Evolutionary conservation across 306 rosid species (phyloP).

Genomic region (Gynostemma pentaphyllum): DNA sequence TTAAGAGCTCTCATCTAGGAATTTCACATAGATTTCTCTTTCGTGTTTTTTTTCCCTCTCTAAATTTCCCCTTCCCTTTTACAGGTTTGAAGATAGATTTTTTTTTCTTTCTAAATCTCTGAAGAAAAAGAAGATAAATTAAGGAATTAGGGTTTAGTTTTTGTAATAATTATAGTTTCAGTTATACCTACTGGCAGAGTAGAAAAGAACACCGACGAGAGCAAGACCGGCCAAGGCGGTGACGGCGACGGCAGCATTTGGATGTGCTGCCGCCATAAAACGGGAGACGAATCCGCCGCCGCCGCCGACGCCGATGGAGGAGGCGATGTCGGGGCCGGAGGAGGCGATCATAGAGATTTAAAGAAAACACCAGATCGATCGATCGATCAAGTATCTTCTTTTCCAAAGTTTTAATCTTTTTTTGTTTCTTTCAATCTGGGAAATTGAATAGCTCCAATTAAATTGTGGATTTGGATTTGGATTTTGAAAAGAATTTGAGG

Average conservation of each 20-base stretch:
- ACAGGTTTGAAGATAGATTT: slow-evolving; percentile 12
- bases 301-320: slow-evolving; percentile 35
- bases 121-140: no score
- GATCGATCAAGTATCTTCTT: no score
- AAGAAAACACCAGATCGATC: slow-evolving; percentile 23
- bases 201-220: slow-evolving; percentile 46
- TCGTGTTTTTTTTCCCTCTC: background rate
- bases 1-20: slow-evolving; percentile 84
- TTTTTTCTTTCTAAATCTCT: background rate
- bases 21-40: background rate
- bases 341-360: slow-evolving; percentile 49
- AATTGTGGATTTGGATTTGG: background rate
- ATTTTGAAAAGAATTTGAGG: background rate
- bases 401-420: background rate
- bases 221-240: slow-evolving; percentile 65
- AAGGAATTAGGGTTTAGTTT: no score
- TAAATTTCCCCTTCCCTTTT: background rate
- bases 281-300: slow-evolving; percentile 24
- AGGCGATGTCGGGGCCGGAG: slow-evolving; percentile 25
- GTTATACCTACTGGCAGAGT: slow-evolving; percentile 62
- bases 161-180: no score
- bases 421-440: background rate
- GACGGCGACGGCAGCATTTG: slow-evolving; percentile 37
- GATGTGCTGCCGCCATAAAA: slow-evolving; percentile 28
- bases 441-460: background rate